Base-by-base conservation (phyloP, 1,284 basidiomycete species). In the Caloboletus inedulis region DNA sequence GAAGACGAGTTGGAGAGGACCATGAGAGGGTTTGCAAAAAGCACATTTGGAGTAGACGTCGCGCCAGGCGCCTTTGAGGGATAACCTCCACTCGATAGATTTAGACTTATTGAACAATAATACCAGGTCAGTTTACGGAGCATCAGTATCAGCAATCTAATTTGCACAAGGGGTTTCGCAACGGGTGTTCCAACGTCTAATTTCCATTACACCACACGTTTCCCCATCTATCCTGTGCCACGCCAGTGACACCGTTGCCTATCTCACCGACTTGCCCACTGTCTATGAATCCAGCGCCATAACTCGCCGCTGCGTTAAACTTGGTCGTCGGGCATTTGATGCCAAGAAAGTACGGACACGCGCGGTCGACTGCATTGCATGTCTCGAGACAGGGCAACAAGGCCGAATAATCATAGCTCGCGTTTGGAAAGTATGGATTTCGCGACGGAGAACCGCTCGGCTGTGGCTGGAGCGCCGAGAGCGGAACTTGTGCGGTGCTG, bases 381-480 rank as follows among this genome's bases (percentile, higher is more conserved):
- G 78, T 81, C 66, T 89, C 85, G 13, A 94, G 71, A 65, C 91
- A 94, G 4, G 91, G 91, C 33, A 90, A 69, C 9, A 94, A 73
- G 65, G 81, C 77, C 13, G 69, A 73, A 66, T 89, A 91, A 12
- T 70, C 58, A 14, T 65, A 69, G 4, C 63, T 62, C 55, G 77
- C 71, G 13, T 71, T 55, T 7, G 81, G 78, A 25, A 86, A 72
- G 43, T 66, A 72, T 3, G 77, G 68, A 56, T 79, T 80, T 18
- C 80, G 72, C 5, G 75, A 64, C 0, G 74, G 59, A 13, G 62
- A 67, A 23, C 74, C 67, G 1, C 73, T 69, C 7, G 74, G 60
- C 55, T 71, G 73, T 1, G 72, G 70, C 43, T 68, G 64, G 46
- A 80, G 72, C 21, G 79, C 84, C 1, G 83, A 76, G 18, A 75